Percentiles rank a stretch among this genome's conserved stretches.
phyloP scores from a whole-genome alignment of 176 grass and related monocot genomes.

The Panicum miliaceum region DNA sequence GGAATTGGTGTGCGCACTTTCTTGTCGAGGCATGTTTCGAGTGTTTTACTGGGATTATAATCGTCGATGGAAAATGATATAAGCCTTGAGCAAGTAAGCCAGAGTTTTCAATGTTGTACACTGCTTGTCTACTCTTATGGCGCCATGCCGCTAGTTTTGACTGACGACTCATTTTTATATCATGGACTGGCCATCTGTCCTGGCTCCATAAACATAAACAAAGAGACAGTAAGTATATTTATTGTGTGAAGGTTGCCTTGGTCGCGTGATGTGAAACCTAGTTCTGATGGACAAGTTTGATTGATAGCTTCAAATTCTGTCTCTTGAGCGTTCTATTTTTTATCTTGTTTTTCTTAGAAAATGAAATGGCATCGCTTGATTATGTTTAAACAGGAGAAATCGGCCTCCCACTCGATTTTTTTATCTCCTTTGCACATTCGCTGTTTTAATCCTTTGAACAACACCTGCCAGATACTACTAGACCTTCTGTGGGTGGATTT shows the following conservation, averaged over 20 bases:
- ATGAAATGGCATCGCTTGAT: not conserved
- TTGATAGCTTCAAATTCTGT: not conserved
- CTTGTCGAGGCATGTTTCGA: slow-evolving; percentile 38
- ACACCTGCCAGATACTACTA: no score
- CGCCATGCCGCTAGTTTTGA: slow-evolving; percentile 29
- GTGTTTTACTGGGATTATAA: slow-evolving; percentile 53
- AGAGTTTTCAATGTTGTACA: slow-evolving; percentile 40
- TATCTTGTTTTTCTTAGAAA: no score
- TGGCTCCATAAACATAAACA: slow-evolving; percentile 51
- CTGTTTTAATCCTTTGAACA: no score
- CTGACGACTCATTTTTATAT: slow-evolving; percentile 3
- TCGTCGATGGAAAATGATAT: slow-evolving; percentile 46
- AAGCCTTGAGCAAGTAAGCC: slow-evolving; percentile 48
- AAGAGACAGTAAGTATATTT: slow-evolving; percentile 25
- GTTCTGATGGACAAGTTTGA: not conserved
- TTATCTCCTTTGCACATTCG: no score
- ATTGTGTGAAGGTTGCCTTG: not conserved
- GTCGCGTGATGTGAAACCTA: not conserved
- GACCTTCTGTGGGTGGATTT: no score
- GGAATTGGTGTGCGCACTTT: slow-evolving; percentile 41
- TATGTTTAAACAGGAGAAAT: no score
- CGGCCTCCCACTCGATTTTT: no score
- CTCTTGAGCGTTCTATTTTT: not conserved
- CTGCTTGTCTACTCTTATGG: slow-evolving; percentile 23
- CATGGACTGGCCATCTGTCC: slow-evolving; percentile 39